Evolutionary conservation across 306 rosid genomes (phyloP), one percentile per base, ranked within the genome.

Genomic region (Heteromeles arbutifolia): DNA sequence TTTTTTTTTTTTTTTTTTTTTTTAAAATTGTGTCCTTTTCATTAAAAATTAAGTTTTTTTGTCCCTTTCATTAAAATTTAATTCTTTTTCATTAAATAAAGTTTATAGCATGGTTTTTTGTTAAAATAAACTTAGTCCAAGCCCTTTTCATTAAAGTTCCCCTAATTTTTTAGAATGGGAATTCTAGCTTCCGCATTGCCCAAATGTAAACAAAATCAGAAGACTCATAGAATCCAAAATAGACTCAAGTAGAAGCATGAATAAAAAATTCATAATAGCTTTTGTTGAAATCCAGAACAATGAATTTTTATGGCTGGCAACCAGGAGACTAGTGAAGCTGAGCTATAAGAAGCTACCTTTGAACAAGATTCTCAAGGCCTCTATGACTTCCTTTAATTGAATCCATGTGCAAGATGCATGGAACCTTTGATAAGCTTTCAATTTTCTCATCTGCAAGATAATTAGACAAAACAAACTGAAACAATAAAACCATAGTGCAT

Each of bases 391-490:
- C 96, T 80, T 73, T 85, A 52, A 88, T 78, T 67, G 96, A 90
- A 83, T 90, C 91, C 96, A 88, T 87, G 84, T 90, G 96, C 84
- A 90, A 86, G 63, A 90, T 87, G 84, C 96, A 90, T 66, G 96
- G 93, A 58, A 87, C 81, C 81, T 77, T 88, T 39, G 83, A 64
- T 45, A 78, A 78, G 70, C 78, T 80, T 48, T 84, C 82, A 44
- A 76, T 74, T 73, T 81, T 85, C 83, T 80, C 87, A 65, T 79
- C 91, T 85, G 83, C 75, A 77, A 50, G 74, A 77, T 56, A 79
- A 62, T 52, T 25, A 74, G 72, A 83, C 41, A 83, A 50, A 58
- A 74, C 69, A 26, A 53, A 53, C 4, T 17, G 15, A 29, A 18
- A 13, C 13, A 11, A 25, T 29, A 44, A 66, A 45, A 21, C 59